Evolutionary conservation across 1,139 yeast species (phyloP).

Genomic region (Pichiaceae sp.): DNA sequence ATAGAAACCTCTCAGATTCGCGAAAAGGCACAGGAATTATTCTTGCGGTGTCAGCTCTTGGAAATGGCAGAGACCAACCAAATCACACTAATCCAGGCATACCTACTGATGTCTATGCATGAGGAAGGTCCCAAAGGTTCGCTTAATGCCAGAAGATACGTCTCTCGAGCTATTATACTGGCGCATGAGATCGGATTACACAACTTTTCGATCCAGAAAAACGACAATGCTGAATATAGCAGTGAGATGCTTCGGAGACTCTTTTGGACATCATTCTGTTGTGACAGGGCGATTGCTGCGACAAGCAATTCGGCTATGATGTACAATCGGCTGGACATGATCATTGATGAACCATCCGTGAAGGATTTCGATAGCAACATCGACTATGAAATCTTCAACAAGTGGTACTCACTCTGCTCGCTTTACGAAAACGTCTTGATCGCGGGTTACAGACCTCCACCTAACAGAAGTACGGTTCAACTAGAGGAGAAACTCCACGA

Average conservation of each 20-base stretch:
- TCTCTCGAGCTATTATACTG: background rate
- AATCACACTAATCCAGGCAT: constrained; percentile 24
- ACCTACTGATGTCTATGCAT: constrained; percentile 21
- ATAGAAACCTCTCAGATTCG: constrained; percentile 11
- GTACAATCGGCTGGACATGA: constrained; percentile 20
- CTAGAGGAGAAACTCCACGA: background rate
- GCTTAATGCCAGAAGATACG: constrained; percentile 18
- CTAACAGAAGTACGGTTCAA: constrained; percentile 12
- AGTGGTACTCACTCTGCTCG: constrained; percentile 18
- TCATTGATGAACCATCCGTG: background rate
- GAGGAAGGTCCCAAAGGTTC: constrained; percentile 27
- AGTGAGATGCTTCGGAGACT: constrained; percentile 15
- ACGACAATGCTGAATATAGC: constrained; percentile 5
- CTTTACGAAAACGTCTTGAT: constrained; percentile 20
- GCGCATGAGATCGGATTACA: background rate
- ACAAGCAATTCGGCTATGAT: constrained; percentile 24
- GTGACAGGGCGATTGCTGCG: constrained; percentile 23
- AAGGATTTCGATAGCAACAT: constrained; percentile 19
- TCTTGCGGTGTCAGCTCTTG: constrained; percentile 21
- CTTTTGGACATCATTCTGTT: constrained; percentile 24
- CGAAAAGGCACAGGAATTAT: constrained; percentile 18
- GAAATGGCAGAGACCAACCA: constrained; percentile 24
- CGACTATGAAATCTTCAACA: constrained; percentile 18
- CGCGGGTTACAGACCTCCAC: constrained; percentile 23
- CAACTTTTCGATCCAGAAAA: constrained; percentile 1